phyloP scores from a whole-genome alignment of 352 stramenopile species.

The Elongisporangium undulatum region DNA sequence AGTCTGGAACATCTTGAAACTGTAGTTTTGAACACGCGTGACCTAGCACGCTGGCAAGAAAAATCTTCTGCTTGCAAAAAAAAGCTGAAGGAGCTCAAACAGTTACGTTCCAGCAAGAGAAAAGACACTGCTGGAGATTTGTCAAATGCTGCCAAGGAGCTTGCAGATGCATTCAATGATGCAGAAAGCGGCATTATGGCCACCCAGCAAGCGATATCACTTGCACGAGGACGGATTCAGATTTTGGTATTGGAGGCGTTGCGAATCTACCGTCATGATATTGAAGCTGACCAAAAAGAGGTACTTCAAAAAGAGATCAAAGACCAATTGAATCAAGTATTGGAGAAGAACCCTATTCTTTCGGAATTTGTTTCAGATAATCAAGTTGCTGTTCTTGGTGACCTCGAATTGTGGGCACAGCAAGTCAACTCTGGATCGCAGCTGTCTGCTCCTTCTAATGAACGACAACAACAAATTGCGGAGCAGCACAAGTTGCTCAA shows the following conservation, averaged over 20 bases:
- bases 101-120: constrained; percentile 7
- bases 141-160: constrained; percentile 27
- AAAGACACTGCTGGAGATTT: constrained; percentile 21
- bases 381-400: constrained; percentile 20
- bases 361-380: constrained; percentile 27
- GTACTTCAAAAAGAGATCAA: constrained; percentile 18
- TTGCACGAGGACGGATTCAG: constrained; percentile 41
- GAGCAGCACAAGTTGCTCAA: constrained; percentile 59
- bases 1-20: constrained; percentile 39
- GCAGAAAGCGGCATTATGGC: constrained; percentile 31
- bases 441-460: constrained; percentile 7
- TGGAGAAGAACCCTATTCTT: constrained; percentile 24
- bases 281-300: constrained; percentile 19
- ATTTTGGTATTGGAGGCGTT: constrained; percentile 39
- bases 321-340: constrained; percentile 21
- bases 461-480: constrained; percentile 29
- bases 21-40: constrained; percentile 22
- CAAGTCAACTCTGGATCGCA: constrained; percentile 13
- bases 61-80: constrained; percentile 45
- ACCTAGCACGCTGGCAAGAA: constrained; percentile 35
- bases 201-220: constrained; percentile 26
- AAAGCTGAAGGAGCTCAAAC: constrained; percentile 43
- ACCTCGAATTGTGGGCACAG: constrained; percentile 35
- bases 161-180: constrained; percentile 51
- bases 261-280: constrained; percentile 26